phyloP scores from a whole-genome alignment of 2,329 filamentous ascomycete genomes.

The Ophiocordyceps camponoti-rufipedis region DNA sequence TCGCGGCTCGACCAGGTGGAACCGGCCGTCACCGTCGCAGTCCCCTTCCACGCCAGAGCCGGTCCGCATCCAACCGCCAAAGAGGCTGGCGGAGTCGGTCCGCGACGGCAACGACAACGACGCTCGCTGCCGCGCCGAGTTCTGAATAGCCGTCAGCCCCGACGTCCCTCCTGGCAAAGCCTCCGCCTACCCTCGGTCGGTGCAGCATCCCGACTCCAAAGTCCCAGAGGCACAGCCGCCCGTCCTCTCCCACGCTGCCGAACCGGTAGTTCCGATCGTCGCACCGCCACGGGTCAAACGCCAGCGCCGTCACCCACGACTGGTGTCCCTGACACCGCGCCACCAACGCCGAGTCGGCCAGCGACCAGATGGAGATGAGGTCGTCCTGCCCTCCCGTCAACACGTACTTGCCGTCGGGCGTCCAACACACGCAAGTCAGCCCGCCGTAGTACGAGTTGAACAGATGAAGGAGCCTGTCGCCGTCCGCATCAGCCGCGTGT shows the following conservation, averaged over 20 bases:
- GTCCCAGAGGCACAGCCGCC: conserved; percentile 83
- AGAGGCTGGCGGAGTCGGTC: conserved; percentile 43
- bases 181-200: conserved; percentile 43
- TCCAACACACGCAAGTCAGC: conserved; percentile 89
- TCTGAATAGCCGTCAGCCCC: conserved; percentile 2
- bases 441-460: conserved; percentile 90
- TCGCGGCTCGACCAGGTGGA: conserved; percentile 73
- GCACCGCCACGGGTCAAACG: conserved; percentile 93
- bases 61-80: conserved; percentile 42
- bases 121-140: conserved; percentile 22
- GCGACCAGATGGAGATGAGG: conserved; percentile 86
- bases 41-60: conserved; percentile 45
- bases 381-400: conserved; percentile 93
- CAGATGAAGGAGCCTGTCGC: conserved; percentile 55
- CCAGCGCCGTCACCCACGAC: conserved; percentile 85
- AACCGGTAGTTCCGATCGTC: conserved; percentile 92
- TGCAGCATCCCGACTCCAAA: conserved; percentile 95
- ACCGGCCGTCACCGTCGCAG: conserved; percentile 40
- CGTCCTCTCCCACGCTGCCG: conserved; percentile 89
- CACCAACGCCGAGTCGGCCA: conserved; percentile 66
- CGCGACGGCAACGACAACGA: conserved; percentile 36
- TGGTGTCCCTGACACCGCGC: conserved; percentile 90
- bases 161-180: neutral
- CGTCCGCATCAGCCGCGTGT: conserved; percentile 2
- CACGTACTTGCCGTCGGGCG: conserved; percentile 89